These are phyloP conservation scores for Desmodesmus armatus DNA, from an alignment of 139 green algal species.

Conservation along the genomic window DNA sequence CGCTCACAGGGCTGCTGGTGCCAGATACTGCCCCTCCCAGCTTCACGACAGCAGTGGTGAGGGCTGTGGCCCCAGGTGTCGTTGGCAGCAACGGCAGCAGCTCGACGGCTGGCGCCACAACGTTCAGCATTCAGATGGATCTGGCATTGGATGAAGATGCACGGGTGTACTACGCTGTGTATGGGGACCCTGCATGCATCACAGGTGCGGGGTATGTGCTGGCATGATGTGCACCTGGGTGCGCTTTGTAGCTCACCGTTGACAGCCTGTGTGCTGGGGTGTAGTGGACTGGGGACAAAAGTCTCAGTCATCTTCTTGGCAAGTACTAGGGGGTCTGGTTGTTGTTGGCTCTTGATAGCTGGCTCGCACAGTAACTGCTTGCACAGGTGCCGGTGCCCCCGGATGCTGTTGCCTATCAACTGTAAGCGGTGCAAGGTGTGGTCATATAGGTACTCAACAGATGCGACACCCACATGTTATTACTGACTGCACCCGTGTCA, in stretches of 20 bases:
- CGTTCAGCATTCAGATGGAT: constrained; percentile 48
- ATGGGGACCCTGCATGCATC: constrained; percentile 49
- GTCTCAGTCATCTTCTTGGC: neutral
- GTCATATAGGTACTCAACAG: too few relatives aligned
- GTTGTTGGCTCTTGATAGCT: too few relatives aligned
- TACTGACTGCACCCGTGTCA: too few relatives aligned
- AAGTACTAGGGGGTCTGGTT: neutral
- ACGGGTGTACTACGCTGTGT: constrained; percentile 51
- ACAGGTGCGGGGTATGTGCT: constrained; percentile 20
- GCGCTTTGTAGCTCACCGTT: too few relatives aligned
- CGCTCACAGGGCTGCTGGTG: constrained; percentile 53
- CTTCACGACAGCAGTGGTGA: constrained; percentile 45
- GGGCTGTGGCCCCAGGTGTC: neutral
- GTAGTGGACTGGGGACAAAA: neutral
- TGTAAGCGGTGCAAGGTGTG: too few relatives aligned
- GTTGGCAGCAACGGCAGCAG: too few relatives aligned
- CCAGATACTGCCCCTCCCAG: constrained; percentile 51
- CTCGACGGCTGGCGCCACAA: neutral
- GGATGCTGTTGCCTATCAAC: too few relatives aligned
- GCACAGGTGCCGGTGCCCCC: too few relatives aligned
- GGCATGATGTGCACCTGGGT: neutral
- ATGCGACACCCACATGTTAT: too few relatives aligned
- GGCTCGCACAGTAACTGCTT: too few relatives aligned
- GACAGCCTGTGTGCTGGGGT: neutral
- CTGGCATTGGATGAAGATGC: constrained; percentile 48